Conservation (phyloP, 2,329 filamentous ascomycete species). For the Tolypocladium inflatum region DNA sequence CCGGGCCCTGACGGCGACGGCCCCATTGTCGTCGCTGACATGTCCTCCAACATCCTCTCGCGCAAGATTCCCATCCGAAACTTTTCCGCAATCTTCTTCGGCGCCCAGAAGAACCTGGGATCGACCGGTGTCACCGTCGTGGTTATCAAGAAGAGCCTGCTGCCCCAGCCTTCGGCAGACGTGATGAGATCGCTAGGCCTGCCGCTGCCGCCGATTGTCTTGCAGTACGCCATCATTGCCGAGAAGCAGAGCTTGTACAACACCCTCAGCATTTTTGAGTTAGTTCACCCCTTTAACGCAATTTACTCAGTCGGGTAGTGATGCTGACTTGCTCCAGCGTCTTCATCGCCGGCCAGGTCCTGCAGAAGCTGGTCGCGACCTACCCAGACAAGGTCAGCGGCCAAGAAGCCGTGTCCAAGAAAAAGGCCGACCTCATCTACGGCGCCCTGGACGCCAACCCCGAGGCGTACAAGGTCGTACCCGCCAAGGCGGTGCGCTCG, state of each 20-base stretch:
- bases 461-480: slow-evolving; percentile 66
- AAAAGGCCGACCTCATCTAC: slow-evolving; percentile 75
- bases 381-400: slow-evolving; percentile 63
- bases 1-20: slow-evolving; percentile 49
- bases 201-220: slow-evolving; percentile 68
- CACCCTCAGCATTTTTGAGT: slow-evolving; percentile 86
- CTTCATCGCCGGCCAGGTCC: slow-evolving; percentile 81
- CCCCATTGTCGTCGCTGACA: slow-evolving; percentile 79
- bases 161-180: slow-evolving; percentile 61
- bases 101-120: slow-evolving; percentile 91
- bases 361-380: slow-evolving; percentile 60
- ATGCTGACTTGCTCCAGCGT: slow-evolving; percentile 41
- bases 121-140: slow-evolving; percentile 78
- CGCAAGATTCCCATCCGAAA: slow-evolving; percentile 67
- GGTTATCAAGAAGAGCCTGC: slow-evolving; percentile 71
- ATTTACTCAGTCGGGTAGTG: neutral
- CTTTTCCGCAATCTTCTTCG: slow-evolving; percentile 80
- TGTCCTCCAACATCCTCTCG: slow-evolving; percentile 90
- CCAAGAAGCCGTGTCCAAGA: slow-evolving; percentile 62
- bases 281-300: slow-evolving; percentile 16
- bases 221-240: slow-evolving; percentile 75
- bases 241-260: slow-evolving; percentile 97
- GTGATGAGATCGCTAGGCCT: slow-evolving; percentile 66
- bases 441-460: slow-evolving; percentile 63
- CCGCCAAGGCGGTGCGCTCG: slow-evolving; percentile 65